Evolutionary conservation across 2,329 filamentous ascomycete species (phyloP), one percentile per base, ranked within the genome.

Genomic region (Aspergillus sp.): DNA sequence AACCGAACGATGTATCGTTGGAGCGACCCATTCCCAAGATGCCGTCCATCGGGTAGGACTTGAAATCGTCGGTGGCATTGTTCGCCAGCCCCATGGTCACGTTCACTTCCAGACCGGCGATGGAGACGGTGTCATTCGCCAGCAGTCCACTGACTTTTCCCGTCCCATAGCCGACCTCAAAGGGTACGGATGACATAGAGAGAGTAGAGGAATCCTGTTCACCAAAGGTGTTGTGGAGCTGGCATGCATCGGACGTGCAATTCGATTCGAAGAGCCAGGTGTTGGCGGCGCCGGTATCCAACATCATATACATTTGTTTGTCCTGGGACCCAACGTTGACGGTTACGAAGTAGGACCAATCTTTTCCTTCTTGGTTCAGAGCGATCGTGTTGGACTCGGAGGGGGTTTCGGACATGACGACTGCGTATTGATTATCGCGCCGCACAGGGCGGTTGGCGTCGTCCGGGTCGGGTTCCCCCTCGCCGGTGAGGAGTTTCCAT

Each of bases 11-110:
- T 32, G 75, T 76, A 2, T 81, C 81, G 10, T 78, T 75, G 55
- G 80, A 81, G 61, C 86, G 85, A 14, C 88, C 88, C 20, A 96
- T 74, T 3, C 91, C 91, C 2, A 96, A 75, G 45, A 96, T 95
- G 20, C 91, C 91, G 68, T 96, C 91, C 71, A 96, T 91, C 1
- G 89, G 88, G 62, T 93, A 96, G 48, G 82, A 81, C 23, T 77
- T 73, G 69, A 96, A 96, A 58, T 94, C 86, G 47, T 83, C 72
- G 1, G 89, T 91, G 2, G 88, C 88, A 20, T 80, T 80, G 31
- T 81, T 82, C 19, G 88, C 89, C 54, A 92, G 72, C 4, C 91
- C 91, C 63, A 96, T 89, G 3, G 82, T 77, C 61, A 91, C 79
- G 2, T 79, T 69, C 13, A 90, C 66, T 40, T 78, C 81, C 56